These are phyloP conservation scores for Firmiana major DNA, from an alignment of 345 rosid species.

Conservation along the genomic window DNA sequence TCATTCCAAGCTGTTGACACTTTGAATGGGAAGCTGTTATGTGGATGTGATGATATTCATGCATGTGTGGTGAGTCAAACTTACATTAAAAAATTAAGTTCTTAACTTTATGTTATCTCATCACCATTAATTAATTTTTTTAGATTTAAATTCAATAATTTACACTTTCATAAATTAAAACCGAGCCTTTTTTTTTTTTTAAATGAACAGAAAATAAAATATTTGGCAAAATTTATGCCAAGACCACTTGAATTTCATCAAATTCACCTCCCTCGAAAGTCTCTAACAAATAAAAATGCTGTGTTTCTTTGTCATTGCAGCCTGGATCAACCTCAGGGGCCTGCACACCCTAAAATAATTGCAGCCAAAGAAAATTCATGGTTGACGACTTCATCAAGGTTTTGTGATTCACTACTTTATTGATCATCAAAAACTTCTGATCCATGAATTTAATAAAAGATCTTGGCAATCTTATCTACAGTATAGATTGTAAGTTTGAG, in stretches of 20 bases:
- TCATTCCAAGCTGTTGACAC: constrained; percentile 58
- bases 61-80: constrained; percentile 31
- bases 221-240: not conserved
- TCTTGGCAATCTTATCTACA: too few relatives aligned
- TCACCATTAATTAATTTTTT: not conserved
- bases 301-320: constrained; percentile 21
- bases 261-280: not conserved
- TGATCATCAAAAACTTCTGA: not conserved
- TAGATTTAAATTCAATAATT: not conserved
- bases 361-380: not conserved
- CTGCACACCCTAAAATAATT: constrained; percentile 24
- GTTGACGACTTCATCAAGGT: not conserved
- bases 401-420: not conserved
- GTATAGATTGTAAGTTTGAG: too few relatives aligned
- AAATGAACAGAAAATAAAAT: too few relatives aligned
- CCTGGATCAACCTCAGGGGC: constrained; percentile 41
- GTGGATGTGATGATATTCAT: constrained; percentile 47
- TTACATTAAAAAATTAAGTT: not conserved
- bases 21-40: constrained; percentile 51
- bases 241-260: not conserved
- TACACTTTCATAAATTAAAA: too few relatives aligned
- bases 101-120: not conserved
- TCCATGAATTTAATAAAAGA: not conserved
- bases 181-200: too few relatives aligned
- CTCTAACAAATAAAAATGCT: not conserved